Evolutionary conservation across 176 grass and related monocot species (phyloP).

Genomic region (maize (Zea mays)): Zm-B73-REFERENCE-NAM-5.0 NC_050096.1:295424501-295425000

Average conservation of each 20-base stretch:
- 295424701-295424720: not conserved
- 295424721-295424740: not conserved
- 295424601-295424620: not conserved
- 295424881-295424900: constrained; percentile 65
- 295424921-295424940: not conserved
- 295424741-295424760: not conserved
- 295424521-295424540: not conserved
- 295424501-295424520: not conserved
- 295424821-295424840: constrained; percentile 78
- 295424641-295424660: not conserved
- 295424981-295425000: constrained; percentile 86
- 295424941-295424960: not conserved
- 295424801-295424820: constrained; percentile 95
- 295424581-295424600: not conserved
- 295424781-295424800: constrained; percentile 97
- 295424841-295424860: constrained; percentile 94
- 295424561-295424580: not conserved
- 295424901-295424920: constrained; percentile 10
- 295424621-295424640: not conserved
- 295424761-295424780: constrained; percentile 93
- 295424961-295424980: no score
- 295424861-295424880: constrained; percentile 82
- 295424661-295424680: not conserved
- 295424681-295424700: not conserved
- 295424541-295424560: not conserved